Conservation (phyloP, 805 yeast genomes). For the Brettanomyces custersianus region DNA sequence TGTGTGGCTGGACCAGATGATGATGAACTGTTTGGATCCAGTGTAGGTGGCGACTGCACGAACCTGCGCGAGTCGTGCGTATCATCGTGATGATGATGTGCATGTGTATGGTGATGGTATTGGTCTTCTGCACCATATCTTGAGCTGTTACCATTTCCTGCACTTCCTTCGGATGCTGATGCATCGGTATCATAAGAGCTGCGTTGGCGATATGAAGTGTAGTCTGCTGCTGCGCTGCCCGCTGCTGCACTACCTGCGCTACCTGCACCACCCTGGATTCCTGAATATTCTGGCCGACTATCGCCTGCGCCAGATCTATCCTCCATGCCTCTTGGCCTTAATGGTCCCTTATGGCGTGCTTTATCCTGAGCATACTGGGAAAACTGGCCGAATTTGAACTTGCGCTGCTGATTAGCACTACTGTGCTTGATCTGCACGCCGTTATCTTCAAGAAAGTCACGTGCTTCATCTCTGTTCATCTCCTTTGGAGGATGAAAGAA, state of each 20-base stretch:
- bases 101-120: too few relatives aligned
- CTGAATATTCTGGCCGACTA: too few relatives aligned
- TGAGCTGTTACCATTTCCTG: conserved; percentile 7
- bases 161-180: conserved; percentile 3
- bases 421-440: conserved; percentile 34
- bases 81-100: too few relatives aligned
- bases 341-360: conserved; percentile 10
- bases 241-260: conserved; percentile 4
- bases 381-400: conserved; percentile 40
- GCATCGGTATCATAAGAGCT: conserved; percentile 2
- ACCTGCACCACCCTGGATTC: too few relatives aligned
- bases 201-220: conserved; percentile 7
- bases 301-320: too few relatives aligned
- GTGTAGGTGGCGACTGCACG: too few relatives aligned
- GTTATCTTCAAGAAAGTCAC: conserved; percentile 31
- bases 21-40: too few relatives aligned
- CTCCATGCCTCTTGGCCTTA: conserved; percentile 18
- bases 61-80: too few relatives aligned
- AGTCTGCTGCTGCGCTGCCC: too few relatives aligned
- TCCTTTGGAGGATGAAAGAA: conserved; percentile 43
- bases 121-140: neutral
- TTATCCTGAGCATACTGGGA: conserved; percentile 36
- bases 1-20: too few relatives aligned
- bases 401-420: conserved; percentile 19
- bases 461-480: conserved; percentile 30